A percentile compares a stretch with the other conserved stretches of the same genome.
Evolutionary conservation across 352 stramenopile species (phyloP).

Genomic region (Phytophthora capsici): DNA sequence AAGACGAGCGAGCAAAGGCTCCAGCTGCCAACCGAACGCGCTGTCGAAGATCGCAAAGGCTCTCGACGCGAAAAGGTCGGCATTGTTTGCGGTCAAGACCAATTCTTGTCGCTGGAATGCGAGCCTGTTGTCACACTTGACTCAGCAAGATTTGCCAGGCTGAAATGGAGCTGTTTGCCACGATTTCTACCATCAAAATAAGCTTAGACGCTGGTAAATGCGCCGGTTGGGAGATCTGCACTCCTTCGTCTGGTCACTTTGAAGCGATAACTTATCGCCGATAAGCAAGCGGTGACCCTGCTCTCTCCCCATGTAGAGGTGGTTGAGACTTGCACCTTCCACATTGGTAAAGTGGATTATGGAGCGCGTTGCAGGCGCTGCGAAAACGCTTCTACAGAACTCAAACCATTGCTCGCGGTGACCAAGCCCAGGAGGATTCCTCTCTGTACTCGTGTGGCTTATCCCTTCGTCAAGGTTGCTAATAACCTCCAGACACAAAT

Average conservation of each 20-base stretch:
- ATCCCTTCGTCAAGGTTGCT: neutral
- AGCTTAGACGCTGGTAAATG: neutral
- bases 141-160: constrained; percentile 15
- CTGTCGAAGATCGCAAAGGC: constrained; percentile 6
- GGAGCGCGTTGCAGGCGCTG: neutral
- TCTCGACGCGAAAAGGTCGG: constrained; percentile 21
- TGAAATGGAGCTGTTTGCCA: constrained; percentile 1
- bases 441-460: constrained; percentile 7
- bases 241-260: neutral
- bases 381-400: constrained; percentile 34
- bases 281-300: constrained; percentile 28
- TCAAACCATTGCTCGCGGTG: constrained; percentile 5
- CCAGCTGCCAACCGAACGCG: constrained; percentile 6
- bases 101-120: constrained; percentile 10
- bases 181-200: constrained; percentile 33
- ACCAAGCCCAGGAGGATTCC: too few species aligned
- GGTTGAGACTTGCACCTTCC: constrained; percentile 6
- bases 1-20: constrained; percentile 31
- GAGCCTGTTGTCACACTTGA: constrained; percentile 3
- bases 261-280: neutral
- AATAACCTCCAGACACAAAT: neutral
- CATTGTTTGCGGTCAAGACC: constrained; percentile 21
- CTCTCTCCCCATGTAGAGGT: constrained; percentile 33
- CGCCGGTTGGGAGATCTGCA: neutral
- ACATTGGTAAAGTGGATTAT: constrained; percentile 16